A percentile compares a stretch with the other conserved stretches of the same genome.
These are phyloP conservation scores for Dysphania ambrosioides DNA, from an alignment of 148 eudicot genomes.

Conservation along the genomic window DNA sequence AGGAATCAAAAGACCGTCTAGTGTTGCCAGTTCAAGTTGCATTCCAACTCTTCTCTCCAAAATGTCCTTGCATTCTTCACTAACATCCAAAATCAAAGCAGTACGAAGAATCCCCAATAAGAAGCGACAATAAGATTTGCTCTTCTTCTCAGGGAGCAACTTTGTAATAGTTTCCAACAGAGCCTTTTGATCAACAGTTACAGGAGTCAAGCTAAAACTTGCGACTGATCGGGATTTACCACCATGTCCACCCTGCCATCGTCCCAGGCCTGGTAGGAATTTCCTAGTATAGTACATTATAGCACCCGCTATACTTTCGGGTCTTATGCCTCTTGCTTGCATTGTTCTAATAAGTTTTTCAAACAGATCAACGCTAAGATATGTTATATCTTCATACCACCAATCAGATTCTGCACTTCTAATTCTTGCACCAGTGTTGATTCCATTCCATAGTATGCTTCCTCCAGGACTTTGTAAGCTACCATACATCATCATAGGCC, in stretches of 20 bases:
- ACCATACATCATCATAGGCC: conserved; percentile 99
- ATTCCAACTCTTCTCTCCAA: conserved; percentile 77
- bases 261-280: conserved; percentile 69
- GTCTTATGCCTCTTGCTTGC: conserved; percentile 67
- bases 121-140: conserved; percentile 77
- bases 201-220: conserved; percentile 82
- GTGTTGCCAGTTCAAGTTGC: conserved; percentile 74
- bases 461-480: conserved; percentile 95
- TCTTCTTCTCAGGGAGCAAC: conserved; percentile 74
- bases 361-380: conserved; percentile 61
- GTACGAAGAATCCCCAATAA: conserved; percentile 78
- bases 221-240: conserved; percentile 53
- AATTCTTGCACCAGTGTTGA: conserved; percentile 88
- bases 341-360: conserved; percentile 62
- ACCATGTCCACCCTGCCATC: conserved; percentile 69
- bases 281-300: conserved; percentile 79
- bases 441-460: conserved; percentile 95
- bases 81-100: conserved; percentile 69
- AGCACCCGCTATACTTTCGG: conserved; percentile 62
- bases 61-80: conserved; percentile 54
- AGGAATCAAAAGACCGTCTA: conserved; percentile 82
- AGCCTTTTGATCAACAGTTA: conserved; percentile 54
- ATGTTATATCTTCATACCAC: conserved; percentile 94
- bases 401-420: conserved; percentile 77
- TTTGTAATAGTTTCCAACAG: conserved; percentile 65